Evolutionary conservation across 257 asterid species (phyloP).

Genomic region (Penstemon newberryi): DNA sequence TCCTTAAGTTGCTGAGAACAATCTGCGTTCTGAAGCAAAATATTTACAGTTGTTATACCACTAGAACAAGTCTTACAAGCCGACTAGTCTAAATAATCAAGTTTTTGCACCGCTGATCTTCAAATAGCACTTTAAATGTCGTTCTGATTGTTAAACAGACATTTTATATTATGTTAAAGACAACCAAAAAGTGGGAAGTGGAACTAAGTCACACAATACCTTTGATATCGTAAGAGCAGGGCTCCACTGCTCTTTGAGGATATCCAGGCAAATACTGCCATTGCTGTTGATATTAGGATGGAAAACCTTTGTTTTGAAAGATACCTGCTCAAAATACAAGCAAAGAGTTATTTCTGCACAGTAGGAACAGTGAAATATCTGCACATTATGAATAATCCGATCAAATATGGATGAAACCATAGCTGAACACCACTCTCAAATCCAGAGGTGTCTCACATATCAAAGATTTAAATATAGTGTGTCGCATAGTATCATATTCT

Average conservation of each 20-base stretch:
- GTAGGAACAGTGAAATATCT: no score
- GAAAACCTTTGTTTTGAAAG: conserved; percentile 51
- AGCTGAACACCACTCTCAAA: not conserved
- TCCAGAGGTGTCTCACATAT: not conserved
- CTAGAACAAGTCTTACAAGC: no score
- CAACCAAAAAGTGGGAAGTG: not conserved
- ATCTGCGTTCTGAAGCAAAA: no score
- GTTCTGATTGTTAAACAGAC: no score
- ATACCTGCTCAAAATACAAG: conserved; percentile 35
- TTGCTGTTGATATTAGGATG: conserved; percentile 55
- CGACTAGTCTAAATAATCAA: no score
- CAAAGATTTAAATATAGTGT: not conserved
- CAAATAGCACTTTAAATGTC: no score
- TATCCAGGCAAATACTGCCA: conserved; percentile 53
- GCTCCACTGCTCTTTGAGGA: conserved; percentile 58
- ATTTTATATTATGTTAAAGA: not conserved
- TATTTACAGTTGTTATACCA: no score
- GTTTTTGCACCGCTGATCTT: no score
- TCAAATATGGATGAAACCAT: not conserved
- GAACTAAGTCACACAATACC: conserved; percentile 25
- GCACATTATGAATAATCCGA: not conserved
- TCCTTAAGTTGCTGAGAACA: no score
- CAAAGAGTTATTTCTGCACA: not conserved
- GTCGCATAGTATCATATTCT: no score
- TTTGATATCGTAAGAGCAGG: conserved; percentile 54